These are phyloP conservation scores for Microbotryum lychnidis-dioicae DNA, from an alignment of 1,284 basidiomycete species.

Conservation along the genomic window DNA sequence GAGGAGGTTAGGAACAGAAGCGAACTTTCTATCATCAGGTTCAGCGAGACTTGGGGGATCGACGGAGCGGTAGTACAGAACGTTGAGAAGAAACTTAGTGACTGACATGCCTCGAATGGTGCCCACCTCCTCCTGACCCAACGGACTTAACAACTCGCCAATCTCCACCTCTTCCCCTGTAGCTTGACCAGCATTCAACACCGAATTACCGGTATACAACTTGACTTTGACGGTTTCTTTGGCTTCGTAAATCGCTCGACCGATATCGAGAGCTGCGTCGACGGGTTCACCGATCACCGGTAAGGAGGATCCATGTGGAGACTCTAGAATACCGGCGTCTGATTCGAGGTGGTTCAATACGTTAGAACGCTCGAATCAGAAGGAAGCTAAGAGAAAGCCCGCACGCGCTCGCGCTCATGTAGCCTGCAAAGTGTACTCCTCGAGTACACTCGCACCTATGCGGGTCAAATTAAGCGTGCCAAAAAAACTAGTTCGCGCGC, in stretches of 20 bases:
- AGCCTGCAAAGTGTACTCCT: too few relatives aligned
- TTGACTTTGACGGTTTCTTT: conserved; percentile 16
- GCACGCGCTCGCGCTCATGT: too few relatives aligned
- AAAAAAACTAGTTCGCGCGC: too few relatives aligned
- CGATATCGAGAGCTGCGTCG: conserved; percentile 40
- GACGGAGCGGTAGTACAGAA: too few relatives aligned
- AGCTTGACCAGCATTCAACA: conserved; percentile 38
- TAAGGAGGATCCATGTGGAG: background rate
- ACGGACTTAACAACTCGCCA: conserved; percentile 37
- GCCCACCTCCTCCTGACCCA: conserved; percentile 34
- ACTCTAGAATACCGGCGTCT: too few relatives aligned
- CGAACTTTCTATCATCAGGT: too few relatives aligned
- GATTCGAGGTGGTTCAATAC: too few relatives aligned
- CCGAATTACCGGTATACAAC: conserved; percentile 14
- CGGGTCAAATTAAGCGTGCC: too few relatives aligned
- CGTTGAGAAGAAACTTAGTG: background rate
- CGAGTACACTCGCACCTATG: too few relatives aligned
- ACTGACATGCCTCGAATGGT: conserved; percentile 27
- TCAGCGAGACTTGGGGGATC: background rate
- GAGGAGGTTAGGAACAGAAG: too few relatives aligned
- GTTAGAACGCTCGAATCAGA: too few relatives aligned
- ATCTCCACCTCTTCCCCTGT: conserved; percentile 38
- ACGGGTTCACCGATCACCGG: conserved; percentile 39
- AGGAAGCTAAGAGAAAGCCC: too few relatives aligned
- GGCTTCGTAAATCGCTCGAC: conserved; percentile 37